Evolutionary conservation across 306 rosid species (phyloP).

Genomic region (Vigna reflexopilosa): DNA sequence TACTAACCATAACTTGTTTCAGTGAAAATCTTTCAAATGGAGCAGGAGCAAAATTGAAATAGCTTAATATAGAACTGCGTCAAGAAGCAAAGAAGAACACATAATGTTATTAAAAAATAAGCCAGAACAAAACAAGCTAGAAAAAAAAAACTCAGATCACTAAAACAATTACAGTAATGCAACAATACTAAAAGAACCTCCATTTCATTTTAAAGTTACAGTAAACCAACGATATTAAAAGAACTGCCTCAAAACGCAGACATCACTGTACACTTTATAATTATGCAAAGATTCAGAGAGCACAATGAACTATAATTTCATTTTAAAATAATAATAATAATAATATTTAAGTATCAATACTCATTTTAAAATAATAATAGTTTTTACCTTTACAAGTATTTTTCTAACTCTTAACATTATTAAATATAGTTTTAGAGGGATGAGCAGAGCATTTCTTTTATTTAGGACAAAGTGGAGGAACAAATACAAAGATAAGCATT

Average conservation of each 20-base stretch:
- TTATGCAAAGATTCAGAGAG: background rate
- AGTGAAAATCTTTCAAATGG: slow-evolving; percentile 74
- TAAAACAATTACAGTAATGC: background rate
- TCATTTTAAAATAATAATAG: too few species aligned
- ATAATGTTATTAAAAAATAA: slow-evolving; percentile 10
- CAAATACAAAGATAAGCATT: slow-evolving; percentile 2
- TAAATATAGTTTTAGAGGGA: background rate
- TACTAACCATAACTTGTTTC: slow-evolving; percentile 57
- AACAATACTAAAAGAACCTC: slow-evolving; percentile 12
- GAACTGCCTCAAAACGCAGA: background rate
- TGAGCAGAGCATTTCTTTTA: background rate
- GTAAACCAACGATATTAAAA: too few species aligned
- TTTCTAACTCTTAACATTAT: slow-evolving; percentile 4
- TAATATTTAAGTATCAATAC: background rate
- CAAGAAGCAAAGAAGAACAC: slow-evolving; percentile 33
- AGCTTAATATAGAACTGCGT: slow-evolving; percentile 62
- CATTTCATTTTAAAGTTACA: background rate
- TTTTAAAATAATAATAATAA: background rate
- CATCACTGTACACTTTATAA: background rate
- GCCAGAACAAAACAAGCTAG: background rate
- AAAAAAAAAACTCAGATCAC: background rate
- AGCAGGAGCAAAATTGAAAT: slow-evolving; percentile 61
- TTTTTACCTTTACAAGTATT: background rate
- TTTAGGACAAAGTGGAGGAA: slow-evolving; percentile 19
- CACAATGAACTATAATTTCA: background rate